A percentile compares a stretch with the other conserved stretches of the same genome.
Evolutionary conservation across 176 grass and related monocot genomes (phyloP).

Genomic region (Stipa capillata): DNA sequence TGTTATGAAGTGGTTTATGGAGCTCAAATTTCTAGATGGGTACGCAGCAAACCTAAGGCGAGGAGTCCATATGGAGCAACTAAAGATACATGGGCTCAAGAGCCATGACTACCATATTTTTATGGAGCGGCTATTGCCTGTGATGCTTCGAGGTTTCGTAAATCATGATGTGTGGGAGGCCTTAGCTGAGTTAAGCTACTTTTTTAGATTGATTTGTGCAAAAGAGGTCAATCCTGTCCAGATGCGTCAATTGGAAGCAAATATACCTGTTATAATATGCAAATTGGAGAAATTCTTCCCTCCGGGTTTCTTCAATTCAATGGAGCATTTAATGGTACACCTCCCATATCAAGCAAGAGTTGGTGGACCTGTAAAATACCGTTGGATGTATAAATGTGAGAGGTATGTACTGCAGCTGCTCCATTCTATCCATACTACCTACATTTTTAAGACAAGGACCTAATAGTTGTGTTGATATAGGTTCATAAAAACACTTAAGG

Average conservation of each 20-base stretch:
- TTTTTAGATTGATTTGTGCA: neutral
- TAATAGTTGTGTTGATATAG: neutral
- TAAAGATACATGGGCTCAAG: too few relatives aligned
- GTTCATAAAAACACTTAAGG: neutral
- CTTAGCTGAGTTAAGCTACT: neutral
- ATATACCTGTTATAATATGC: neutral
- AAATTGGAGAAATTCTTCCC: neutral
- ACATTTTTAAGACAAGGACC: neutral
- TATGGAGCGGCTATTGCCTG: too few relatives aligned
- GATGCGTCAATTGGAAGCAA: neutral
- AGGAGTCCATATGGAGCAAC: too few relatives aligned
- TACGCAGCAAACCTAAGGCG: too few relatives aligned
- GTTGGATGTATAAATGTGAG: conserved; percentile 25
- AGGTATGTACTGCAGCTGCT: neutral
- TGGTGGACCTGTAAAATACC: neutral
- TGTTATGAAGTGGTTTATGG: too few relatives aligned
- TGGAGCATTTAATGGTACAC: conserved; percentile 4
- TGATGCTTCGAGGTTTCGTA: too few relatives aligned
- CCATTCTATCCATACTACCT: neutral
- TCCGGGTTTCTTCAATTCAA: neutral
- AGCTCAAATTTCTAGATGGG: too few relatives aligned
- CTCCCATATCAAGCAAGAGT: conserved; percentile 6
- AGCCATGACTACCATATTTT: too few relatives aligned
- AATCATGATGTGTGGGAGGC: too few relatives aligned
- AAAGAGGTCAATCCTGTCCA: neutral